Evolutionary conservation across 2,329 filamentous ascomycete genomes (phyloP).

Genomic region (Colletotrichum gigasporum): DNA sequence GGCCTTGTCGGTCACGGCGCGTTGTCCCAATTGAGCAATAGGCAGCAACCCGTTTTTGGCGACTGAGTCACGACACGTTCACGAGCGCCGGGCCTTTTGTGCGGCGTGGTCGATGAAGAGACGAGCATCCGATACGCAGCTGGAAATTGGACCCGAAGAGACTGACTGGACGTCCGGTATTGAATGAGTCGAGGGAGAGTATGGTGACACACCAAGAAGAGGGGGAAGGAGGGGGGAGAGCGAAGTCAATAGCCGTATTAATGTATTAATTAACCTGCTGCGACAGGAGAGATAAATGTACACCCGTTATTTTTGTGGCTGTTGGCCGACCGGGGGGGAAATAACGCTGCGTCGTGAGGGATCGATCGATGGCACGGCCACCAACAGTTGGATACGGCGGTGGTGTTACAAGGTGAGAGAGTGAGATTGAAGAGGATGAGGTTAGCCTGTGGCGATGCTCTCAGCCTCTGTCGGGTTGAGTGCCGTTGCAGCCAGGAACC

Average conservation of each 20-base stretch:
- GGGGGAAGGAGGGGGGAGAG: not conserved
- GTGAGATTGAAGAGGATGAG: not conserved
- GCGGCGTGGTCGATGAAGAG: not conserved
- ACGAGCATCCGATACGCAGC: not conserved
- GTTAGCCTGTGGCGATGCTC: slow-evolving; percentile 18
- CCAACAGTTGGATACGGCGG: slow-evolving; percentile 2
- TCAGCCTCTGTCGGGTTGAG: not conserved
- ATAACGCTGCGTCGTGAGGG: slow-evolving; percentile 2
- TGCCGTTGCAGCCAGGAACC: slow-evolving; percentile 9
- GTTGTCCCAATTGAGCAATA: slow-evolving; percentile 23
- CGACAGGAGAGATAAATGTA: not conserved
- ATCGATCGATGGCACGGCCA: slow-evolving; percentile 17
- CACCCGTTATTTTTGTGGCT: not conserved
- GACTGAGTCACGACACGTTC: slow-evolving; percentile 22
- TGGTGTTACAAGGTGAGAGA: slow-evolving; percentile 17
- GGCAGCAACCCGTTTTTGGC: slow-evolving; percentile 14
- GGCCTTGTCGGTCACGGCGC: not conserved
- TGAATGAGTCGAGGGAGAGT: not conserved
- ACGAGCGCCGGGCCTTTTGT: slow-evolving; percentile 4
- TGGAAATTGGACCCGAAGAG: not conserved
- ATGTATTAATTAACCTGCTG: not conserved
- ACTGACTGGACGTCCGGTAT: not conserved
- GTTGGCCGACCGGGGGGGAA: not conserved
- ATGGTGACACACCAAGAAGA: not conserved
- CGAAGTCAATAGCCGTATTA: not conserved